A percentile compares a stretch with the other conserved stretches of the same genome.
Evolutionary conservation across 768 basidiomycete species (phyloP).

Genomic region (Serendipita indica): DNA sequence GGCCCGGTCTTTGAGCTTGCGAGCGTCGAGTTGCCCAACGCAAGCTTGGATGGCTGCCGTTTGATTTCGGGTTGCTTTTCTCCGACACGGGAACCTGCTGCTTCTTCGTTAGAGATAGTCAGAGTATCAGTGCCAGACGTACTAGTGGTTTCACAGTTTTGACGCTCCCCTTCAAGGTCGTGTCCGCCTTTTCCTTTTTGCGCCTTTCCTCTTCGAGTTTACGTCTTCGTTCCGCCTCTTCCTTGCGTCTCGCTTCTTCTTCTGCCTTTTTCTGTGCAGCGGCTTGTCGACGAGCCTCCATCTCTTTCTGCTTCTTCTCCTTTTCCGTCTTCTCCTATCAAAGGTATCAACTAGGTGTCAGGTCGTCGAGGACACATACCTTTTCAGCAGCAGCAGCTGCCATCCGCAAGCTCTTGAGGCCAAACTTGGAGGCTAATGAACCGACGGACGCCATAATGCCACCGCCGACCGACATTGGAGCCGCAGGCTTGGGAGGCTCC

Average conservation of each 20-base stretch:
- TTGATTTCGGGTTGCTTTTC: slow-evolving; percentile 44
- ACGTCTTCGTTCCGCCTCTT: slow-evolving; percentile 54
- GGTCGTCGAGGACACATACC: slow-evolving; percentile 31
- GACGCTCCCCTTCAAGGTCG: slow-evolving; percentile 50
- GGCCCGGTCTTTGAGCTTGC: slow-evolving; percentile 20
- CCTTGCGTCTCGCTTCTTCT: slow-evolving; percentile 48
- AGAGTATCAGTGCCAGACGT: slow-evolving; percentile 7
- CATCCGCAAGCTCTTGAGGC: slow-evolving; percentile 62
- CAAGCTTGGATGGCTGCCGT: slow-evolving; percentile 31
- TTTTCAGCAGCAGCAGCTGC: slow-evolving; percentile 79
- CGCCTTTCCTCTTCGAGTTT: slow-evolving; percentile 63
- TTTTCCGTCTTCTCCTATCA: slow-evolving; percentile 76
- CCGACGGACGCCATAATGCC: slow-evolving; percentile 16
- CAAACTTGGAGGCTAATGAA: slow-evolving; percentile 18
- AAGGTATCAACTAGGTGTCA: background rate
- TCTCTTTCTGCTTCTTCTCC: slow-evolving; percentile 67
- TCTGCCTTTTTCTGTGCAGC: slow-evolving; percentile 59
- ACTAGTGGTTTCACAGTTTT: slow-evolving; percentile 40
- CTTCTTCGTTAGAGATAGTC: slow-evolving; percentile 55
- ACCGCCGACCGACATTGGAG: slow-evolving; percentile 30
- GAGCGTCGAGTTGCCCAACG: background rate
- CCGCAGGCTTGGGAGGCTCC: slow-evolving; percentile 26
- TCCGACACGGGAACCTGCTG: slow-evolving; percentile 44
- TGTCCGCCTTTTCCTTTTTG: slow-evolving; percentile 70
- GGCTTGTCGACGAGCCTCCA: slow-evolving; percentile 66